phyloP scores from a whole-genome alignment of 78 protist species.

The Dictyostelium discoideum region DNA sequence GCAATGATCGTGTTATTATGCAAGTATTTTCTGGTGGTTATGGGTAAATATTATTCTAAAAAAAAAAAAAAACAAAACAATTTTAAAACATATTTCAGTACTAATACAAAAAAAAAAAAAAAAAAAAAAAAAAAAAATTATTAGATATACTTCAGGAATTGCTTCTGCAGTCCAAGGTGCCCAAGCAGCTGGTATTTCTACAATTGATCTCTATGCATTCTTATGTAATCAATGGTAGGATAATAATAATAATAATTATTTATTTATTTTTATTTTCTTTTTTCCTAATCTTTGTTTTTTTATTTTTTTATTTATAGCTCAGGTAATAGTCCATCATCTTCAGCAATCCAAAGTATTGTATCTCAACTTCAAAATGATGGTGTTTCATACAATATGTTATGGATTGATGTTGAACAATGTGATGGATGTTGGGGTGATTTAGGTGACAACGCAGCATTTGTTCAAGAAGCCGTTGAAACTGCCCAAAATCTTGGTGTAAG shows the following conservation, averaged over 20 bases:
- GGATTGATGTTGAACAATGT: slow-evolving; percentile 68
- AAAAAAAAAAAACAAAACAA: too few species aligned
- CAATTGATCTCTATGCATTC: slow-evolving; percentile 51
- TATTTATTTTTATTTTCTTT: too few species aligned
- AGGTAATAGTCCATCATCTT: slow-evolving; percentile 27
- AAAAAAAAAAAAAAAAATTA: too few species aligned
- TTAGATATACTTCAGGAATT: not conserved
- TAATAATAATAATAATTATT: not conserved
- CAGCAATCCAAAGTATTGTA: slow-evolving; percentile 23
- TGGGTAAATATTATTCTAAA: slow-evolving; percentile 5
- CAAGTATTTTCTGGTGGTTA: slow-evolving; percentile 54
- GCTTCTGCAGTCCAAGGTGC: slow-evolving; percentile 38
- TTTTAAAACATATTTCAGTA: too few species aligned
- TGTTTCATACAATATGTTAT: slow-evolving; percentile 20
- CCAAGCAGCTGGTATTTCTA: slow-evolving; percentile 19
- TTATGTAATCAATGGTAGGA: slow-evolving; percentile 36
- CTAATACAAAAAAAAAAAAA: too few species aligned
- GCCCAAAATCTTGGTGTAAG: not conserved
- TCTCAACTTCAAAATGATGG: not conserved
- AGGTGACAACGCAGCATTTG: slow-evolving; percentile 14
- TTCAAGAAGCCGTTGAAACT: slow-evolving; percentile 15
- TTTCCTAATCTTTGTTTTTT: too few species aligned
- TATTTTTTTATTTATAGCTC: not conserved
- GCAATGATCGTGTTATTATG: slow-evolving; percentile 20
- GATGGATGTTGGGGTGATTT: slow-evolving; percentile 36